Percentiles rank a stretch among this genome's conserved stretches.
Conservation (phyloP, 2,329 filamentous ascomycete species). For the Fusarium palustre region DNA sequence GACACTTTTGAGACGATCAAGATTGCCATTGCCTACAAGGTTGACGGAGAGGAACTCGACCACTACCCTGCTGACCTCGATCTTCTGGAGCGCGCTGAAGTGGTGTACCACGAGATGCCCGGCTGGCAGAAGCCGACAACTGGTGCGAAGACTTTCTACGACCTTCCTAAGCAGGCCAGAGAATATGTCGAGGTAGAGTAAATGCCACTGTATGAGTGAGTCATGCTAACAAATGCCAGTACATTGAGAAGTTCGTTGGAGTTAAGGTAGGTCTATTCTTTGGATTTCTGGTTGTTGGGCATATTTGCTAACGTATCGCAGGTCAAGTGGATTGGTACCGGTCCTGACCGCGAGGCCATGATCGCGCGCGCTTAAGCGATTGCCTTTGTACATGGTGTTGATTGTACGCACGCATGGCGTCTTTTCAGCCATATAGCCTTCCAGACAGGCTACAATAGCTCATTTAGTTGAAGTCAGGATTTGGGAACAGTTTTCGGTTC, state of each 20-base stretch:
- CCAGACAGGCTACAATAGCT: slow-evolving; percentile 6
- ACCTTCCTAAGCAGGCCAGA: slow-evolving; percentile 21
- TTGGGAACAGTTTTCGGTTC: slow-evolving; percentile 1
- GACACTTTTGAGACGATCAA: slow-evolving; percentile 29
- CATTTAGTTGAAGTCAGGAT: slow-evolving; percentile 4
- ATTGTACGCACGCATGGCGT: background rate
- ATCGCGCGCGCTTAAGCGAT: slow-evolving; percentile 20
- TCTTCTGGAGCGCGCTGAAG: slow-evolving; percentile 5
- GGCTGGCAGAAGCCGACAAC: slow-evolving; percentile 33
- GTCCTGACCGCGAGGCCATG: slow-evolving; percentile 35
- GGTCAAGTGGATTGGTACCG: slow-evolving; percentile 38
- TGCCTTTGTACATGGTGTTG: background rate
- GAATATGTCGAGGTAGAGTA: slow-evolving; percentile 20
- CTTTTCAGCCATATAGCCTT: background rate
- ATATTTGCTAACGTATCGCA: slow-evolving; percentile 1
- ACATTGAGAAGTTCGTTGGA: slow-evolving; percentile 19
- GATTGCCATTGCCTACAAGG: slow-evolving; percentile 20
- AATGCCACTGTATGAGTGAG: background rate
- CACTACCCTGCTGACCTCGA: slow-evolving; percentile 14
- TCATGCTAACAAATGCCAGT: background rate
- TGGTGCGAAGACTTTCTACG: slow-evolving; percentile 17
- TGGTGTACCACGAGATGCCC: slow-evolving; percentile 27
- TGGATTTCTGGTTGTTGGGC: background rate
- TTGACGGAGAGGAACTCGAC: slow-evolving; percentile 18
- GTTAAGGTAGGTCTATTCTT: background rate